Percentiles rank a stretch among this genome's conserved stretches.
phyloP scores from a whole-genome alignment of 2,329 filamentous ascomycete genomes.

The Elsinoe necatrix region DNA sequence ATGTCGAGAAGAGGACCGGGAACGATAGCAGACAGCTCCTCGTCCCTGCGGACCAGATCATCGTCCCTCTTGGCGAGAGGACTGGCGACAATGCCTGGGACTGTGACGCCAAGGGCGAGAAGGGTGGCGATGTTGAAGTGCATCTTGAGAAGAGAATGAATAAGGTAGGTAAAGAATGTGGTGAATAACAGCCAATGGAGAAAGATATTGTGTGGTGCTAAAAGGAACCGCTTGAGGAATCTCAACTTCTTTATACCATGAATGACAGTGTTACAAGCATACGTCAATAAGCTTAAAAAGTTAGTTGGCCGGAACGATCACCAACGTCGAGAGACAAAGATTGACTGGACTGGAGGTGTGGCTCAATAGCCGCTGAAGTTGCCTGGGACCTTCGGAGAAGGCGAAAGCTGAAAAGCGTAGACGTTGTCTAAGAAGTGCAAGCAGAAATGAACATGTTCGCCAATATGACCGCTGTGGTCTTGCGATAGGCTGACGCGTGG shows the following conservation, averaged over 20 bases:
- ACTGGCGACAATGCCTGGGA: neutral
- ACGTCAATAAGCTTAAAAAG: neutral
- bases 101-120: constrained; percentile 1
- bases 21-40: neutral
- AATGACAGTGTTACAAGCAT: neutral
- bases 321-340: neutral
- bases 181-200: neutral
- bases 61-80: neutral
- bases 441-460: constrained; percentile 1
- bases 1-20: neutral
- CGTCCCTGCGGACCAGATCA: neutral
- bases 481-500: neutral
- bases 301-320: neutral
- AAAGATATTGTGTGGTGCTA: neutral
- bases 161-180: constrained; percentile 2
- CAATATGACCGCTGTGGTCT: neutral
- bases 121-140: constrained; percentile 4
- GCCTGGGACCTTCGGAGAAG: neutral
- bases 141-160: constrained; percentile 4
- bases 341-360: neutral
- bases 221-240: neutral
- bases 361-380: constrained; percentile 4
- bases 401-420: neutral
- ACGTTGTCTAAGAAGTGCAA: neutral
- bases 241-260: constrained; percentile 6